phyloP scores from a whole-genome alignment of 768 basidiomycete genomes.

The Boletus pseudopeckii region DNA sequence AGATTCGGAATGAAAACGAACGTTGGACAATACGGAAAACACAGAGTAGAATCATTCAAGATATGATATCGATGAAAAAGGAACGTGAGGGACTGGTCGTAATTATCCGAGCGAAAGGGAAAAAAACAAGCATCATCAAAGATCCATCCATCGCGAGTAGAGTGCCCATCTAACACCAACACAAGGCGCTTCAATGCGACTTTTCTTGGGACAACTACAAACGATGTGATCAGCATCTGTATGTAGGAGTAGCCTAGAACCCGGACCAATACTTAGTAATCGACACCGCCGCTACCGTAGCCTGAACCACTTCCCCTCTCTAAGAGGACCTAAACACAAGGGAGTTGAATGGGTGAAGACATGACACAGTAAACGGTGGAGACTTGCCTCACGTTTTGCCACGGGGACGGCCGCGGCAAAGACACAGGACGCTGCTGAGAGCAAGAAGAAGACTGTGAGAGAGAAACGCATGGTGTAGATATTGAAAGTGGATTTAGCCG shows the following conservation, averaged over 20 bases:
- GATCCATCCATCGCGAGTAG: background rate
- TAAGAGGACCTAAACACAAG: background rate
- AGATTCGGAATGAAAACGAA: background rate
- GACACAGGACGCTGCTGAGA: slow-evolving; percentile 11
- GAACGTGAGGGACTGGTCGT: slow-evolving; percentile 6
- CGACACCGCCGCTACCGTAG: background rate
- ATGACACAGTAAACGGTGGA: background rate
- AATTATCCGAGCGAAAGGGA: background rate
- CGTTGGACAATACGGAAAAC: background rate
- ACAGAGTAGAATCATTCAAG: background rate
- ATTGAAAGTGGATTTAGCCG: no score
- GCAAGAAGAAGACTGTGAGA: slow-evolving; percentile 2
- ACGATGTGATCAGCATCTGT: background rate
- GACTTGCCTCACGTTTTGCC: slow-evolving; percentile 7
- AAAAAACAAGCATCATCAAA: background rate
- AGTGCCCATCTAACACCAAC: background rate
- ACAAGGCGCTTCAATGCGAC: background rate
- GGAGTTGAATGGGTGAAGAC: background rate
- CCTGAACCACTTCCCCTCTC: background rate
- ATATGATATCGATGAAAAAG: background rate
- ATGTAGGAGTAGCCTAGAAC: no score
- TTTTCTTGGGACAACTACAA: background rate
- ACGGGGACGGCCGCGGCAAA: slow-evolving; percentile 14
- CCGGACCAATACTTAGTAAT: background rate
- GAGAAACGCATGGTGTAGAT: slow-evolving; percentile 15